Conservation (phyloP, 2,329 filamentous ascomycete species). For the Penicillium sp. region DNA sequence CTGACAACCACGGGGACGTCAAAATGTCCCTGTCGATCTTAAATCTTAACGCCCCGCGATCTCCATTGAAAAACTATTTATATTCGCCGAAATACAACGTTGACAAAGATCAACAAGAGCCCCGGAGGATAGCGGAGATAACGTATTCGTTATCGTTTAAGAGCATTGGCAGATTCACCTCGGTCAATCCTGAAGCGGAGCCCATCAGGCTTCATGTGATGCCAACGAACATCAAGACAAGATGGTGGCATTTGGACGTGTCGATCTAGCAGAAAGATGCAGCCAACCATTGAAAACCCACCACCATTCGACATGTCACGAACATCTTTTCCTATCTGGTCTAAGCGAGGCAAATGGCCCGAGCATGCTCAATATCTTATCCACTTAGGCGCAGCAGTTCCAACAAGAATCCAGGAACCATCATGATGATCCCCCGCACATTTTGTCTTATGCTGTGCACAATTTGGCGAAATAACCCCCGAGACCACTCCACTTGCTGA, state of each 20-base stretch:
- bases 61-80: not conserved
- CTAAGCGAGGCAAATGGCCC: slow-evolving; percentile 20
- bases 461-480: not conserved
- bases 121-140: not conserved
- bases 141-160: slow-evolving; percentile 11
- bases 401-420: slow-evolving; percentile 6
- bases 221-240: not conserved
- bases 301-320: slow-evolving; percentile 10
- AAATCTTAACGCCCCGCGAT: not conserved
- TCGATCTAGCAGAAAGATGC: not conserved
- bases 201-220: slow-evolving; percentile 7
- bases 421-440: slow-evolving; percentile 17
- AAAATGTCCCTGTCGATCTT: not conserved
- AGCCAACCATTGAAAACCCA: not conserved
- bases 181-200: slow-evolving; percentile 3
- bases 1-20: not conserved
- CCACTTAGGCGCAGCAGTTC: no score
- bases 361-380: not conserved
- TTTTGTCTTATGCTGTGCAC: not conserved
- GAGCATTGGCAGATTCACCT: not conserved
- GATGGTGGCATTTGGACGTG: not conserved
- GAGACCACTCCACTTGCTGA: not conserved
- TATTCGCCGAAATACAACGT: not conserved
- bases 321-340: slow-evolving; percentile 19
- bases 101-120: not conserved